Base-by-base conservation (phyloP, 768 basidiomycete genomes). In the Pisolithus albus region DNA sequence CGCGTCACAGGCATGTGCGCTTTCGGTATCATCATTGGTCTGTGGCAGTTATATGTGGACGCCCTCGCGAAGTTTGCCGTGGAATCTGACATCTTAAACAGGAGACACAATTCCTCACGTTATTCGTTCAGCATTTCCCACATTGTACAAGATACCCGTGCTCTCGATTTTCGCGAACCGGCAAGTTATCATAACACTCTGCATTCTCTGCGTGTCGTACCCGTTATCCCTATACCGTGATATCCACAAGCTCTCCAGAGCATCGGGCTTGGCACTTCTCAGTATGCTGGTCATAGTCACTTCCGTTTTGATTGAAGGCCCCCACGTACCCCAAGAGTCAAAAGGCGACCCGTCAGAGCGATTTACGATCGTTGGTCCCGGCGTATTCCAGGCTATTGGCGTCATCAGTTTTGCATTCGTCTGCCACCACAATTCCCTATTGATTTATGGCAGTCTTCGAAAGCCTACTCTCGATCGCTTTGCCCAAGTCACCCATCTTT, bases 341-440 rank as follows among this genome's bases (percentile, higher is more conserved):
- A 86, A 83, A 65, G 95, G 95, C 9, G 82, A 86, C 52, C 82
- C 87, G 8, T 74, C 76, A 2, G 75, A 84, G 60, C 80, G 86
- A 7, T 86, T 88, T 62, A 84, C 89, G 2, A 42, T 96, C 53
- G 71, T 95, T 40, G 79, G 80, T 19, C 79, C 88, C 0, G 88
- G 92, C 2, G 75, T 97, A 21, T 92, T 96, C 63, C 91, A 91
- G 65, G 94, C 96, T 28, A 94, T 97, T 44, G 96, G 95, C 21
- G 96, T 99, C 55, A 99, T 99, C 61, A 89, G 87, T 65, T 93
- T 92, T 61, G 92, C 93, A 41, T 97, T 93, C 61, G 94, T 96
- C 19, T 96, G 94, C 64, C 95, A 99, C 67, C 96, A 98, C 68
- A 99, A 99, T 66, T 92, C 93, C 8, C 80, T 97, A 49, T 77